phyloP scores from a whole-genome alignment of 2,329 filamentous ascomycete genomes.

The Aspergillus flavus region DNA sequence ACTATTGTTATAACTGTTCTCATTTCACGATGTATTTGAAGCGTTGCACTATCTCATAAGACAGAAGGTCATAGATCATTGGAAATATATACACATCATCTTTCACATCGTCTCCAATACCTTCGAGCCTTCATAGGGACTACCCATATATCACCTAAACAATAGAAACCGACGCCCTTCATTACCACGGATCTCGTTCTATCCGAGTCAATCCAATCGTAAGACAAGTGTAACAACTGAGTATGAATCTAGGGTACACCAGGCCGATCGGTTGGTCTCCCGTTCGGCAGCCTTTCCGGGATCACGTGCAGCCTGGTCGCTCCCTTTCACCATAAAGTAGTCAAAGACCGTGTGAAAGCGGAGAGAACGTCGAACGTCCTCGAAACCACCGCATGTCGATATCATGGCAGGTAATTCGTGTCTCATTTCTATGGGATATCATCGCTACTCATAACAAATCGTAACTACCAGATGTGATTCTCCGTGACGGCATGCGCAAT shows the following conservation, averaged over 20 bases:
- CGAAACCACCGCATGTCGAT: not conserved
- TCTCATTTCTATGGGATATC: not conserved
- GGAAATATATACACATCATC: not conserved
- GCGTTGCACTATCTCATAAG: not conserved
- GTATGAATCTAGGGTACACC: not conserved
- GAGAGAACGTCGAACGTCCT: too few relatives aligned
- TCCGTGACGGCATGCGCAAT: slow-evolving; percentile 51
- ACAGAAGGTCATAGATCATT: not conserved
- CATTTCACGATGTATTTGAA: not conserved
- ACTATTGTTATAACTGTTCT: not conserved
- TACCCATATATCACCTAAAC: not conserved
- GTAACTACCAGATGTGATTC: slow-evolving; percentile 46
- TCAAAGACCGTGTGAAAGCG: too few relatives aligned
- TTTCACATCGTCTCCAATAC: not conserved
- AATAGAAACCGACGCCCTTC: too few relatives aligned
- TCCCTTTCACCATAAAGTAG: too few relatives aligned
- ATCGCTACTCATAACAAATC: not conserved
- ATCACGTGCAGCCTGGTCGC: not conserved
- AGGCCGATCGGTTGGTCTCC: not conserved
- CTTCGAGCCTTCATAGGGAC: not conserved
- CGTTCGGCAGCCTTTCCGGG: not conserved
- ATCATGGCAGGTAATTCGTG: not conserved
- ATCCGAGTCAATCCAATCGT: too few relatives aligned
- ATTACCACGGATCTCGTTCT: too few relatives aligned
- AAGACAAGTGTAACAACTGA: too few relatives aligned